A percentile compares a stretch with the other conserved stretches of the same genome.
Conservation (phyloP, 75 land plant genomes). For the Pseudotsuga menziesii region DNA sequence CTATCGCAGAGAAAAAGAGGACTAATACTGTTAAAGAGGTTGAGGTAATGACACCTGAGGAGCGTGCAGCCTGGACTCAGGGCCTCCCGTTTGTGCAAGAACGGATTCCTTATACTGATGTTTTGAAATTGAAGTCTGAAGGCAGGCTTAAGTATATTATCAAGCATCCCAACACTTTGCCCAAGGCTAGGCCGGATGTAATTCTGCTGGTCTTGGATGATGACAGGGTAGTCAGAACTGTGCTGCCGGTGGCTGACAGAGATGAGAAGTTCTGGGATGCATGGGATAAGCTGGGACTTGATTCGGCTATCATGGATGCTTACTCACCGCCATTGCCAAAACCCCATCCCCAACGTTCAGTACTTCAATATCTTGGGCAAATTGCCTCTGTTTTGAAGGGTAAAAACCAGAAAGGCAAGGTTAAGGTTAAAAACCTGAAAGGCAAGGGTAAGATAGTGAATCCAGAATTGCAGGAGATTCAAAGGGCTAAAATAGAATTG, state of each 20-base stretch:
- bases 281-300: conserved; percentile 64
- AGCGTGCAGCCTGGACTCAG: conserved; percentile 58
- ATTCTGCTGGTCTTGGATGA: conserved; percentile 75
- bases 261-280: conserved; percentile 59
- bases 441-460: neutral
- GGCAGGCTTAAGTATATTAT: conserved; percentile 78
- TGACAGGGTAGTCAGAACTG: conserved; percentile 67
- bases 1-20: neutral
- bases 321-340: conserved; percentile 67
- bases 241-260: conserved; percentile 61
- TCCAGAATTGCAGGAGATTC: conserved; percentile 40
- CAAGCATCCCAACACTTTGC: conserved; percentile 35
- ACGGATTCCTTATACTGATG: conserved; percentile 55
- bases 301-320: conserved; percentile 55
- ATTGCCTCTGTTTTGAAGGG: neutral
- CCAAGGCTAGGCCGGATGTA: conserved; percentile 40
- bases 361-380: neutral
- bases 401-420: neutral
- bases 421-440: neutral
- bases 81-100: conserved; percentile 61
- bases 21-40: neutral
- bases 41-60: conserved; percentile 49
- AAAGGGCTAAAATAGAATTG: conserved; percentile 41
- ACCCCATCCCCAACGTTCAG: conserved; percentile 21
- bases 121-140: conserved; percentile 41